Conservation (phyloP, 495 filamentous ascomycete genomes). For the Emericellopsis terricola region DNA sequence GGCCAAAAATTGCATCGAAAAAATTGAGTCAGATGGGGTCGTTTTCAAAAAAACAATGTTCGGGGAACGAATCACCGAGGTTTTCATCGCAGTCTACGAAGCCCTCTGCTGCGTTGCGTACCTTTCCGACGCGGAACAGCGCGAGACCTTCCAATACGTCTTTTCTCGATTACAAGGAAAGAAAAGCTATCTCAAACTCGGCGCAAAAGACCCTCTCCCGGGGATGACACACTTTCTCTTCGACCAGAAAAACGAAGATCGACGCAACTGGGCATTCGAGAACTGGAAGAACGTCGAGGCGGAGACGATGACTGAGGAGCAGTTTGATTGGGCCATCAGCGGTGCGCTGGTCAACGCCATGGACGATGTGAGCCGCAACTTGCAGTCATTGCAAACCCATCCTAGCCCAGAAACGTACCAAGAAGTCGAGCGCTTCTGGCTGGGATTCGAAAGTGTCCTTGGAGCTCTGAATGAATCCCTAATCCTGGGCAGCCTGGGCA, state of each 20-base stretch:
- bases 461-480: slow-evolving; percentile 51
- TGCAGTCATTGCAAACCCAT: no score
- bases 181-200: slow-evolving; percentile 48
- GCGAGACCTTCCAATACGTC: slow-evolving; percentile 48
- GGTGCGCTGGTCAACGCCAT: slow-evolving; percentile 37
- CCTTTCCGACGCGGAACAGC: slow-evolving; percentile 17
- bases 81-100: slow-evolving; percentile 32
- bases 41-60: slow-evolving; percentile 8
- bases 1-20: slow-evolving; percentile 18
- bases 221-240: slow-evolving; percentile 72
- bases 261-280: slow-evolving; percentile 26
- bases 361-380: slow-evolving; percentile 8
- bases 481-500: slow-evolving; percentile 59
- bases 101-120: slow-evolving; percentile 33
- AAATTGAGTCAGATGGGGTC: slow-evolving; percentile 14
- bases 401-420: slow-evolving; percentile 16
- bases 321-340: slow-evolving; percentile 72
- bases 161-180: slow-evolving; percentile 61
- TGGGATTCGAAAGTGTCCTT: slow-evolving; percentile 51
- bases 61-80: slow-evolving; percentile 12
- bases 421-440: slow-evolving; percentile 50
- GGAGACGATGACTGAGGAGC: slow-evolving; percentile 34
- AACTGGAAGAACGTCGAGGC: slow-evolving; percentile 43
- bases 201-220: slow-evolving; percentile 42
- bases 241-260: slow-evolving; percentile 14